Evolutionary conservation across 1,284 basidiomycete genomes (phyloP), one percentile per base, ranked within the genome.

Genomic region (Fomitopsis pinicola): DNA sequence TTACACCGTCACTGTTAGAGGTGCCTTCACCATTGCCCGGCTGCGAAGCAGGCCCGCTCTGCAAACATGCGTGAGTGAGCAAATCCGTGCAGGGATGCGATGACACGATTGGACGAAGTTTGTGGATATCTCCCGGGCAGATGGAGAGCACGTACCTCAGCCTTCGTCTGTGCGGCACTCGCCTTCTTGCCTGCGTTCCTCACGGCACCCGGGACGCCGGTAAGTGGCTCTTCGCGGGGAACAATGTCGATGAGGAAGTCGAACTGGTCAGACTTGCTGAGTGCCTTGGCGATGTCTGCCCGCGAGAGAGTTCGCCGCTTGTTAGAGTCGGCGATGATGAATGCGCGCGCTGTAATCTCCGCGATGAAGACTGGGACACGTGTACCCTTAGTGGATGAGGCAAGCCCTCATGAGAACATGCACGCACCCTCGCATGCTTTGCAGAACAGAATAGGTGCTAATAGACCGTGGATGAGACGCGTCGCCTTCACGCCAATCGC

Each of bases 221-320:
- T 68, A 33, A 72, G 67, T 8, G 72, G 77, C 52, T 94, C 92
- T 62, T 94, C 93, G 45, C 94, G 80, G 0, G 94, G 94, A 0
- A 96, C 89, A 61, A 96, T 94, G 72, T 97, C 94, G 71, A 95
- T 95, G 60, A 95, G 77, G 73, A 96, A 95, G 78, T 95, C 94
- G 69, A 95, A 95, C 73, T 95, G 92, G 77, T 97, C 95, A 6
- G 89, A 92, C 74, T 94, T 94, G 69, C 85, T 86, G 59, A 97
- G 83, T 0, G 95, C 95, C 67, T 94, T 91, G 8, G 93, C 90
- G 57, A 97, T 95, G 76, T 97, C 95, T 10, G 91, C 86, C 57
- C 94, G 88, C 22, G 94, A 94, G 40, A 97, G 82, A 1, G 95
- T 97, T 19, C 95, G 88, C 19, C 95, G 88, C 75, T 95, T 95